Percentiles rank a stretch among this genome's conserved stretches.
These are phyloP conservation scores for Penstemon davidsonii DNA, from an alignment of 257 asterid genomes.

Conservation along the genomic window DNA sequence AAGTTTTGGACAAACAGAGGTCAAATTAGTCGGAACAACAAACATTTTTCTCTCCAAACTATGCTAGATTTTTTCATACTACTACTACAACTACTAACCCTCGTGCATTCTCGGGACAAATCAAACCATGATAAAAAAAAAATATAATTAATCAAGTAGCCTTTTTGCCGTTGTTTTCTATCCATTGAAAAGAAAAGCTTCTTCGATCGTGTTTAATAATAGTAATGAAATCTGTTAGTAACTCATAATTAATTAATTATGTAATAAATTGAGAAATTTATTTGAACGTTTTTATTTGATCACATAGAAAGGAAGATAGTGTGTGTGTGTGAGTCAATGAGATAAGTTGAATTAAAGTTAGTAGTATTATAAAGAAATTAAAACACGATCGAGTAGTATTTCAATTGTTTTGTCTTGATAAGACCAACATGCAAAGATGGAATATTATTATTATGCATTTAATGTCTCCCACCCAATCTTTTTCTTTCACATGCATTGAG, in stretches of 20 bases:
- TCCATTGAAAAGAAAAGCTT: too few species aligned
- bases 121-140: not conserved
- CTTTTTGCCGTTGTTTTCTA: too few species aligned
- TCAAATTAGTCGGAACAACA: slow-evolving; percentile 37
- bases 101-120: slow-evolving; percentile 31
- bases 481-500: slow-evolving; percentile 23
- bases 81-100: slow-evolving; percentile 2
- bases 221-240: too few species aligned
- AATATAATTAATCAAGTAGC: too few species aligned
- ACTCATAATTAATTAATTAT: too few species aligned
- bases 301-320: too few species aligned
- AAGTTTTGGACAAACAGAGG: slow-evolving; percentile 38
- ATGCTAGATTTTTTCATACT: slow-evolving; percentile 18
- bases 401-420: slow-evolving; percentile 32
- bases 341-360: too few species aligned
- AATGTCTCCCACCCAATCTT: slow-evolving; percentile 33
- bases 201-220: too few species aligned
- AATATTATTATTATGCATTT: slow-evolving; percentile 17
- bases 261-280: too few species aligned
- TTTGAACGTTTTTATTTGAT: too few species aligned
- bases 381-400: not conserved
- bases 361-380: too few species aligned
- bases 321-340: too few species aligned
- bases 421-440: slow-evolving; percentile 32
- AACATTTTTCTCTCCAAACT: slow-evolving; percentile 27